A percentile compares a stretch with the other conserved stretches of the same genome.
Conservation (phyloP, 1,139 yeast species). For the Candida tropicalis region DNA sequence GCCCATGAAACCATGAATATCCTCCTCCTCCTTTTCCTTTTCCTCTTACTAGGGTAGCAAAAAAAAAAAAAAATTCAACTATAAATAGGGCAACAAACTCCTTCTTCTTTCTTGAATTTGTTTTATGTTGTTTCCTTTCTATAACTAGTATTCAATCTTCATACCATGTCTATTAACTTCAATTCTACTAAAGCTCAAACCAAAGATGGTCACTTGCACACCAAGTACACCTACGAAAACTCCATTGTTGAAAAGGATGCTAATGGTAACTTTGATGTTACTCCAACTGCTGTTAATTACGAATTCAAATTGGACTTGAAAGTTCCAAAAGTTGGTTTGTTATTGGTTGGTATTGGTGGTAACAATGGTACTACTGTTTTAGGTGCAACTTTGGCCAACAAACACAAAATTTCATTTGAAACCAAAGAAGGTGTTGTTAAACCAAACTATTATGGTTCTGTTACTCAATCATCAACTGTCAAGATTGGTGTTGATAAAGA, state of each 20-base stretch:
- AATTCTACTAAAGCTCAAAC: constrained; percentile 63
- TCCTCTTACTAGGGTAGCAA: background rate
- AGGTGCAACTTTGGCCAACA: constrained; percentile 85
- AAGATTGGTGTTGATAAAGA: constrained; percentile 81
- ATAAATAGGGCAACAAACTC: constrained; percentile 14
- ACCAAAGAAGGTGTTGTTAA: constrained; percentile 79
- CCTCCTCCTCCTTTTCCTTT: no score
- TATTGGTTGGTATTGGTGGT: constrained; percentile 96
- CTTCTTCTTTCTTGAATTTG: constrained; percentile 8
- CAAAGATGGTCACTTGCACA: constrained; percentile 60
- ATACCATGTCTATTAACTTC: constrained; percentile 47
- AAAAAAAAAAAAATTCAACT: constrained; percentile 3
- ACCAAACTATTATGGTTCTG: constrained; percentile 95
- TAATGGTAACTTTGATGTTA: constrained; percentile 64
- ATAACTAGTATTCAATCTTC: background rate
- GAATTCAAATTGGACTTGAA: constrained; percentile 84
- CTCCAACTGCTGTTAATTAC: constrained; percentile 73
- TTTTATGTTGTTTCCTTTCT: constrained; percentile 2
- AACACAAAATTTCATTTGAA: constrained; percentile 73
- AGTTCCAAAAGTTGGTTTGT: constrained; percentile 83
- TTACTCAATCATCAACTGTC: constrained; percentile 89
- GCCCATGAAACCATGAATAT: no score
- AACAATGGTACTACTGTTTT: constrained; percentile 93
- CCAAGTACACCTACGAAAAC: constrained; percentile 60
- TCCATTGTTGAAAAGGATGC: constrained; percentile 41